These are phyloP conservation scores for Candida sp. DNA, from an alignment of 1,139 yeast genomes.

Conservation along the genomic window DNA sequence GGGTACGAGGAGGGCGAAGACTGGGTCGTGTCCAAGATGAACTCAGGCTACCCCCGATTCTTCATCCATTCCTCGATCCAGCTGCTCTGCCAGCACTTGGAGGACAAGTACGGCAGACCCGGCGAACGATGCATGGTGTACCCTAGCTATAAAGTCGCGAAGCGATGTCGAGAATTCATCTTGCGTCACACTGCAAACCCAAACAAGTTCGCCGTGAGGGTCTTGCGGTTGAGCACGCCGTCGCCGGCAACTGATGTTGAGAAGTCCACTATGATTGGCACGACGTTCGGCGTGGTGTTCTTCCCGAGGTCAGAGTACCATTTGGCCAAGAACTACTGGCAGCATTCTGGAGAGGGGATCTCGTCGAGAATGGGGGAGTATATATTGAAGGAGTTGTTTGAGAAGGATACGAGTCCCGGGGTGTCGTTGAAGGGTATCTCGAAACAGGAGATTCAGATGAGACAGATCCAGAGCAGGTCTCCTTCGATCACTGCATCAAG, in stretches of 20 bases:
- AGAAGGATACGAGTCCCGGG: slow-evolving; percentile 18
- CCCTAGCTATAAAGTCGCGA: slow-evolving; percentile 80
- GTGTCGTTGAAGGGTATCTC: slow-evolving; percentile 17
- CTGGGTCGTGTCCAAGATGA: slow-evolving; percentile 83
- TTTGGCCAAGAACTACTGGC: slow-evolving; percentile 91
- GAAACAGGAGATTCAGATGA: slow-evolving; percentile 44
- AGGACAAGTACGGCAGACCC: slow-evolving; percentile 72
- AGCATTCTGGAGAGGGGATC: slow-evolving; percentile 94
- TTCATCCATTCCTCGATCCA: slow-evolving; percentile 78
- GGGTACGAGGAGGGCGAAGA: slow-evolving; percentile 92
- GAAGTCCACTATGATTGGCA: slow-evolving; percentile 59
- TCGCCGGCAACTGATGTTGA: slow-evolving; percentile 66
- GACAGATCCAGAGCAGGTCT: slow-evolving; percentile 37
- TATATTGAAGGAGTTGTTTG: slow-evolving; percentile 64
- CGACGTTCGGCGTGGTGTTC: slow-evolving; percentile 78
- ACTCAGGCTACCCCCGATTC: slow-evolving; percentile 89
- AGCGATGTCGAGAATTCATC: slow-evolving; percentile 83
- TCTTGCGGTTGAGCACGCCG: slow-evolving; percentile 80
- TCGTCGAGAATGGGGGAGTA: slow-evolving; percentile 92
- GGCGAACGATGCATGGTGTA: slow-evolving; percentile 77
- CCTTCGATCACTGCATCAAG: slow-evolving; percentile 35
- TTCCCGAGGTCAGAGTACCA: slow-evolving; percentile 61
- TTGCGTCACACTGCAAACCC: slow-evolving; percentile 34
- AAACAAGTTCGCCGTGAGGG: slow-evolving; percentile 48
- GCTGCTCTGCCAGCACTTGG: slow-evolving; percentile 56